phyloP scores from a whole-genome alignment of 257 asterid species.

The Plantago elongata region DNA sequence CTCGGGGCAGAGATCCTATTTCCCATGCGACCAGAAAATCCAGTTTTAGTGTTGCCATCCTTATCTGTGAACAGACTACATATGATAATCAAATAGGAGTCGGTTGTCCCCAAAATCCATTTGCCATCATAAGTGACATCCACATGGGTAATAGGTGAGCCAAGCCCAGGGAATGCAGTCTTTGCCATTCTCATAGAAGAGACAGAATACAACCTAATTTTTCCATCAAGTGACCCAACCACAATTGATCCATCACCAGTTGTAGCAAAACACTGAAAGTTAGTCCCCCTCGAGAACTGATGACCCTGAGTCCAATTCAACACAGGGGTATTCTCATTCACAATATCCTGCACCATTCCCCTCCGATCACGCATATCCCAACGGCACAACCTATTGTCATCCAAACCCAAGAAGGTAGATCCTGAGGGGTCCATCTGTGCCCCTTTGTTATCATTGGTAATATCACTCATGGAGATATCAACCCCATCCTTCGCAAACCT shows the following conservation, averaged over 20 bases:
- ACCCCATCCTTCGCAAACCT: conserved; percentile 92
- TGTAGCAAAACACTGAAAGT: conserved; percentile 95
- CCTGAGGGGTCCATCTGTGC: conserved; percentile 97
- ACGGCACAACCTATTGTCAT: conserved; percentile 82
- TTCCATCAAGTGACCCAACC: conserved; percentile 96
- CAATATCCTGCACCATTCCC: conserved; percentile 77
- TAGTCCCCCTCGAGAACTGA: conserved; percentile 93
- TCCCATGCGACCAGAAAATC: conserved; percentile 95
- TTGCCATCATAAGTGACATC: conserved; percentile 97
- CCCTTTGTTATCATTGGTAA: conserved; percentile 78
- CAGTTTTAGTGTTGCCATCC: conserved; percentile 76
- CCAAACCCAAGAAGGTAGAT: conserved; percentile 91
- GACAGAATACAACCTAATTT: conserved; percentile 78
- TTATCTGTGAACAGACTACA: conserved; percentile 78
- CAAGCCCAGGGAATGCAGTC: conserved; percentile 95
- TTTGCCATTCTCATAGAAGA: conserved; percentile 96
- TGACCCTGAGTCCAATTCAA: conserved; percentile 98
- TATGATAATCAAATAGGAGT: conserved; percentile 71
- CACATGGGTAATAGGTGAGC: conserved; percentile 89
- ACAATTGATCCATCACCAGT: conserved; percentile 96
- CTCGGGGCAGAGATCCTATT: conserved; percentile 80
- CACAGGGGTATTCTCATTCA: conserved; percentile 72
- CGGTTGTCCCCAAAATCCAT: conserved; percentile 96
- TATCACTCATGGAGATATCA: conserved; percentile 88
- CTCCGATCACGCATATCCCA: conserved; percentile 98